Conservation (phyloP, 306 rosid genomes). For the barrel medic (Medicago truncatula) region MtrunA17r5.0-ANR NC_053046.1:28612501-28613000, state of each 20-base stretch:
- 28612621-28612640: conserved; percentile 47
- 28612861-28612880: conserved; percentile 41
- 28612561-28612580: conserved; percentile 29
- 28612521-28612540: conserved; percentile 46
- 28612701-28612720: neutral
- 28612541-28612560: conserved; percentile 43
- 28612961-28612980: neutral
- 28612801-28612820: conserved; percentile 54
- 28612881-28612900: neutral
- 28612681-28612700: neutral
- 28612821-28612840: conserved; percentile 62
- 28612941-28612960: neutral
- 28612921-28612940: neutral
- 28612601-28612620: conserved; percentile 39
- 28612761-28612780: conserved; percentile 13
- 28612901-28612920: neutral
- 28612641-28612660: conserved; percentile 36
- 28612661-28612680: neutral
- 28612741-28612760: conserved; percentile 7
- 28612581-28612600: conserved; percentile 2
- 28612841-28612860: conserved; percentile 60
- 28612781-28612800: conserved; percentile 42
- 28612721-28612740: conserved; percentile 28
- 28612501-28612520: conserved; percentile 36
- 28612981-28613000: neutral